These are phyloP conservation scores for Ogataea parapolymorpha DNA, from an alignment of 805 yeast species.

Conservation along the genomic window DNA sequence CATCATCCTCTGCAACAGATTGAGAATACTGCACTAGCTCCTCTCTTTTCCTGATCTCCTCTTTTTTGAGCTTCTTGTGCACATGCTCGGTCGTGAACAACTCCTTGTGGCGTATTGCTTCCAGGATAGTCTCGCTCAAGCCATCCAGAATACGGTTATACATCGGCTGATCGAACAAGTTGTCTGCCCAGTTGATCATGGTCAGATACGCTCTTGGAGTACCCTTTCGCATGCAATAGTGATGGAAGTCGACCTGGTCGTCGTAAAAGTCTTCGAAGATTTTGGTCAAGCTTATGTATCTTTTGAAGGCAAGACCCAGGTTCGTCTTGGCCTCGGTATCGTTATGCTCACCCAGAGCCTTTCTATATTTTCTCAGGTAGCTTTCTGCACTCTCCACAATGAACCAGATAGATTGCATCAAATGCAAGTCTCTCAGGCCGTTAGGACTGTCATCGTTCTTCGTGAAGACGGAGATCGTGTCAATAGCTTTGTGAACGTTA, in stretches of 20 bases:
- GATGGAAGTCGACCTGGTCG: slow-evolving; percentile 94
- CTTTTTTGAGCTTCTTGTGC: slow-evolving; percentile 54
- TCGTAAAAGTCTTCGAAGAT: slow-evolving; percentile 67
- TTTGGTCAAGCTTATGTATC: slow-evolving; percentile 63
- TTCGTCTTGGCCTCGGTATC: slow-evolving; percentile 38
- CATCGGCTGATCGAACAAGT: slow-evolving; percentile 63
- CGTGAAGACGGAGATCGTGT: slow-evolving; percentile 74
- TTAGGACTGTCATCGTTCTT: slow-evolving; percentile 77
- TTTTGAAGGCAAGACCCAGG: slow-evolving; percentile 74
- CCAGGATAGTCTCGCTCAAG: slow-evolving; percentile 54
- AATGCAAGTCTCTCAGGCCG: slow-evolving; percentile 82
- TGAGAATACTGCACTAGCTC: slow-evolving; percentile 44
- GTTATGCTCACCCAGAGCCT: slow-evolving; percentile 28
- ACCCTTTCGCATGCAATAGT: slow-evolving; percentile 86
- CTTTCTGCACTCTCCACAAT: slow-evolving; percentile 82
- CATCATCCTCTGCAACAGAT: slow-evolving; percentile 44
- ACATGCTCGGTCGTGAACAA: slow-evolving; percentile 22
- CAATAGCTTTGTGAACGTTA: slow-evolving; percentile 68
- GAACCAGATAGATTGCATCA: slow-evolving; percentile 92
- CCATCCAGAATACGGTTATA: slow-evolving; percentile 70
- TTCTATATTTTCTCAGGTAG: slow-evolving; percentile 57
- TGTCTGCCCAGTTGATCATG: slow-evolving; percentile 80
- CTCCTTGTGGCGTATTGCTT: slow-evolving; percentile 29
- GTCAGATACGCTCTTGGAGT: slow-evolving; percentile 81
- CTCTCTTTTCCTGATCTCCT: slow-evolving; percentile 51